A percentile compares a stretch with the other conserved stretches of the same genome.
These are phyloP conservation scores for Fusarium algeriense DNA, from an alignment of 2,329 filamentous ascomycete species.

Conservation along the genomic window DNA sequence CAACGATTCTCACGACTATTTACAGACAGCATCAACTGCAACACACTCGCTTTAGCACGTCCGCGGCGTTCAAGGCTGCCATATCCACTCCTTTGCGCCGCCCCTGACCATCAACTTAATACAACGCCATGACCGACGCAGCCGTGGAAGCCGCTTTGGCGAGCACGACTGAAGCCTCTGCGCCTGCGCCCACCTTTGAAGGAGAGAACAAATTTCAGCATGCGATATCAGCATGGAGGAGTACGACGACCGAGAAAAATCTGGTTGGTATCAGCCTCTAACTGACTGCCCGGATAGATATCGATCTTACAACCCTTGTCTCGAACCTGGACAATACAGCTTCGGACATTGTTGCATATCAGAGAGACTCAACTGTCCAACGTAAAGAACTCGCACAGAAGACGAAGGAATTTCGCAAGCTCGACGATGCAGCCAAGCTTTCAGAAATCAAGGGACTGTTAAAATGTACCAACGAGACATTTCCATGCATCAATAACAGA, in stretches of 20 bases:
- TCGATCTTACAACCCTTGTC: slow-evolving; percentile 87
- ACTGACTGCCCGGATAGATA: slow-evolving; percentile 66
- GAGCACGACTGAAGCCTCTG: slow-evolving; percentile 42
- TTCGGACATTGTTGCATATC: slow-evolving; percentile 93
- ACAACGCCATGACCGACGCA: slow-evolving; percentile 50
- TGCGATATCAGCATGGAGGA: slow-evolving; percentile 95
- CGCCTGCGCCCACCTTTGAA: slow-evolving; percentile 54
- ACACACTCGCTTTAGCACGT: slow-evolving; percentile 6
- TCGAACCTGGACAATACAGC: slow-evolving; percentile 90
- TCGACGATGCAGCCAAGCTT: slow-evolving; percentile 89
- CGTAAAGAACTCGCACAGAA: slow-evolving; percentile 98
- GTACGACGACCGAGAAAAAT: slow-evolving; percentile 61
- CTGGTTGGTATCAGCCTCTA: slow-evolving; percentile 19
- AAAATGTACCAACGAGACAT: slow-evolving; percentile 70
- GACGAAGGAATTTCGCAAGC: slow-evolving; percentile 96
- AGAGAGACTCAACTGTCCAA: slow-evolving; percentile 94
- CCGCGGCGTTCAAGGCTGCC: slow-evolving; percentile 27
- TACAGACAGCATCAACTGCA: slow-evolving; percentile 4
- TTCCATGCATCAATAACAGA: not conserved
- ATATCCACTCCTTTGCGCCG: slow-evolving; percentile 33
- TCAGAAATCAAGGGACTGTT: slow-evolving; percentile 89
- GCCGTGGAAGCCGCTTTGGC: slow-evolving; percentile 49
- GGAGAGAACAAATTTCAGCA: slow-evolving; percentile 94
- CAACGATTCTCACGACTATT: slow-evolving; percentile 14
- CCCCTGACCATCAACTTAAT: slow-evolving; percentile 17